These are phyloP conservation scores for Paramecium sexaurelia DNA, from an alignment of 73 alveolate species.

Conservation along the genomic window DNA sequence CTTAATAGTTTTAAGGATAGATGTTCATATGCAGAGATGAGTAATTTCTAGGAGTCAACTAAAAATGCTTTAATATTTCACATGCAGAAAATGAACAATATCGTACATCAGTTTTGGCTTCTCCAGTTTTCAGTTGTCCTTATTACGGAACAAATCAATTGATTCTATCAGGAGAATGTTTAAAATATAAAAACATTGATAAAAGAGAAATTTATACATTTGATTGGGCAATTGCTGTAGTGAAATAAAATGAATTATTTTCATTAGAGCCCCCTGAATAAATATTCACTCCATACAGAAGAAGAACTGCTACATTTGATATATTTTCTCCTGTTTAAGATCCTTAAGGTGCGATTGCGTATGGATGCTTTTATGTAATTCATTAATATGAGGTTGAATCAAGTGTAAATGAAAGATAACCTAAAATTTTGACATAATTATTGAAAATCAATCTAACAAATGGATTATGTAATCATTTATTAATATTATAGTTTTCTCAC, in stretches of 20 bases:
- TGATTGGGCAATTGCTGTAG: not conserved
- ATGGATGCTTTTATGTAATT: not conserved
- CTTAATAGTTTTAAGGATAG: not conserved
- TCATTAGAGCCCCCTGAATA: constrained; percentile 54
- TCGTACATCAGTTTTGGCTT: not conserved
- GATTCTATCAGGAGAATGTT: constrained; percentile 25
- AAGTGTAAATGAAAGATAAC: not conserved
- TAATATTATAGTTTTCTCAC: not conserved
- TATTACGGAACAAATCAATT: not conserved
- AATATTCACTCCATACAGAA: constrained; percentile 20
- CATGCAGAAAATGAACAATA: not conserved
- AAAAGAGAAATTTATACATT: constrained; percentile 13
- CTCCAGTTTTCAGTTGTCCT: constrained; percentile 36
- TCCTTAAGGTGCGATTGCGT: not conserved
- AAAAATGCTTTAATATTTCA: not conserved
- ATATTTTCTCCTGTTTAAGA: constrained; percentile 43
- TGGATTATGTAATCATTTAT: constrained; percentile 13
- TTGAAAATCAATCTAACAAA: constrained; percentile 17
- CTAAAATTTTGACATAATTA: not conserved
- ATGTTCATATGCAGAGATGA: not conserved
- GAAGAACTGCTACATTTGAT: not conserved
- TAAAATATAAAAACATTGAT: not conserved
- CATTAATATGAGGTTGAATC: not conserved
- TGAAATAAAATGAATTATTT: not conserved
- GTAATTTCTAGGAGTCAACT: not conserved